A percentile compares a stretch with the other conserved stretches of the same genome.
Evolutionary conservation across 345 rosid species (phyloP).

Genomic region (Citrus sinensis): DVS_A1.0 CM039167.1:4940001-4940500

Average conservation of each 20-base stretch:
- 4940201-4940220: conserved; percentile 67
- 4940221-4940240: conserved; percentile 43
- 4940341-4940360: not conserved
- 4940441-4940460: not conserved
- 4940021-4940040: not conserved
- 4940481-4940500: not conserved
- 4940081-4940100: not conserved
- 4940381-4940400: not conserved
- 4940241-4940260: conserved; percentile 2
- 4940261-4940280: conserved; percentile 2
- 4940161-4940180: conserved; percentile 75
- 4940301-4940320: conserved; percentile 1
- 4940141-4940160: conserved; percentile 80
- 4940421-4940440: not conserved
- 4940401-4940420: not conserved
- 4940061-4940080: not conserved
- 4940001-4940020: not conserved
- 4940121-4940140: not conserved
- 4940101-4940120: not conserved
- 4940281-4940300: not conserved
- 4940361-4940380: not conserved
- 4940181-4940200: conserved; percentile 77
- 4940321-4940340: not conserved
- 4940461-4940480: not conserved
- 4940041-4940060: not conserved